These are phyloP conservation scores for Auxenochlorella pyrenoidosa DNA, from an alignment of 139 green algal species.

Conservation along the genomic window DNA sequence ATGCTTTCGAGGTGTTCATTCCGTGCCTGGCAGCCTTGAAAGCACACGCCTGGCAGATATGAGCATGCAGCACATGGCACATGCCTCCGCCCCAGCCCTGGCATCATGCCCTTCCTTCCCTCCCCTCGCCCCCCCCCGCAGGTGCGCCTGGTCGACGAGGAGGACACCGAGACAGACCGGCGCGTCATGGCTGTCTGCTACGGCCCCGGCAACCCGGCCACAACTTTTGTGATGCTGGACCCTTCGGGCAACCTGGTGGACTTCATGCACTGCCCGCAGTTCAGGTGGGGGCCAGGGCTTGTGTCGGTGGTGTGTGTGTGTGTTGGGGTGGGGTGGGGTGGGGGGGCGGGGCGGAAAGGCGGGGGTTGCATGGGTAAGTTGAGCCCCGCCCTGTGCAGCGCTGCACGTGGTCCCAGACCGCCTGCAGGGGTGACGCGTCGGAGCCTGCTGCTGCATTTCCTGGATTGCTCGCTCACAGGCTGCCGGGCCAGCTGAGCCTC, in stretches of 20 bases:
- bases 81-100: no score
- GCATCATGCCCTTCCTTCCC: neutral
- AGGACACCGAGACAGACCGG: slow-evolving; percentile 53
- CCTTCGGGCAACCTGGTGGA: slow-evolving; percentile 43
- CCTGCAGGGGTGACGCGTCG: no score
- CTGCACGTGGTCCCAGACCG: no score
- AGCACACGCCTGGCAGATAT: neutral
- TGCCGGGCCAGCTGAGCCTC: no score
- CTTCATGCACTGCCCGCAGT: slow-evolving; percentile 51
- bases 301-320: no score
- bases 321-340: no score
- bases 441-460: no score
- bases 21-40: neutral
- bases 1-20: neutral
- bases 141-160: slow-evolving; percentile 37
- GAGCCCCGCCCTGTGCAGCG: no score
- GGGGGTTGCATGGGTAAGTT: no score
- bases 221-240: slow-evolving; percentile 82
- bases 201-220: slow-evolving; percentile 70
- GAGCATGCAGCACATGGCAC: no score
- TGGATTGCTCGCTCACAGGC: no score
- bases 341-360: no score
- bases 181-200: slow-evolving; percentile 77
- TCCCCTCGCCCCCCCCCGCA: neutral
- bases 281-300: slow-evolving; percentile 1